Evolutionary conservation across 1,284 basidiomycete species (phyloP).

Genomic region (Xerocomus minutiporus): DNA sequence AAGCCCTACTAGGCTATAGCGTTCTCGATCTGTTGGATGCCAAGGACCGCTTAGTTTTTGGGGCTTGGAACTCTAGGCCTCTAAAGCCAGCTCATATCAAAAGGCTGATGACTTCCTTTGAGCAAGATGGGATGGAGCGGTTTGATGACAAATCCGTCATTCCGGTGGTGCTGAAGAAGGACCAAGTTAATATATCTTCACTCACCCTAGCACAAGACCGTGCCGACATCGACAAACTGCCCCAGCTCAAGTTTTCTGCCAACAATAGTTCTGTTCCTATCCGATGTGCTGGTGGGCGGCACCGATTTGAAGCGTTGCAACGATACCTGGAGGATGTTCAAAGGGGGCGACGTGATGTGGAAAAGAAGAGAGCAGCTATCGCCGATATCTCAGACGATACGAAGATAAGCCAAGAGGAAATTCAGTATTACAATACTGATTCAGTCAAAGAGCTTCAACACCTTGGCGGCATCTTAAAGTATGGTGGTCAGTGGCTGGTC

Average conservation of each 20-base stretch:
- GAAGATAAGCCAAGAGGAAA: not conserved
- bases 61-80: not conserved
- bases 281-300: conserved; percentile 8
- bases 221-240: not conserved
- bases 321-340: not conserved
- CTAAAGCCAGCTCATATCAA: not conserved
- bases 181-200: not conserved
- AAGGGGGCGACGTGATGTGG: too few relatives aligned
- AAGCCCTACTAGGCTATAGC: not conserved
- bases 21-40: not conserved
- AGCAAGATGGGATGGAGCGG: not conserved
- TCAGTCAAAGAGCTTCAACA: not conserved
- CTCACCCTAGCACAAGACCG: not conserved
- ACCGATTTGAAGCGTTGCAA: conserved; percentile 2
- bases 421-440: not conserved
- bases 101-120: not conserved
- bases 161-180: not conserved
- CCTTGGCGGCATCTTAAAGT: conserved; percentile 1
- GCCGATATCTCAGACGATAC: not conserved
- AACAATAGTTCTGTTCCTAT: not conserved
- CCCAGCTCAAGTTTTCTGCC: not conserved
- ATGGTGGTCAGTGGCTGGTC: conserved; percentile 7
- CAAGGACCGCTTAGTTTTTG: not conserved
- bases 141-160: conserved; percentile 7
- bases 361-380: not conserved